Evolutionary conservation across 768 basidiomycete species (phyloP), one percentile per base, ranked within the genome.

Genomic region (Lactarius deliciosus): DNA sequence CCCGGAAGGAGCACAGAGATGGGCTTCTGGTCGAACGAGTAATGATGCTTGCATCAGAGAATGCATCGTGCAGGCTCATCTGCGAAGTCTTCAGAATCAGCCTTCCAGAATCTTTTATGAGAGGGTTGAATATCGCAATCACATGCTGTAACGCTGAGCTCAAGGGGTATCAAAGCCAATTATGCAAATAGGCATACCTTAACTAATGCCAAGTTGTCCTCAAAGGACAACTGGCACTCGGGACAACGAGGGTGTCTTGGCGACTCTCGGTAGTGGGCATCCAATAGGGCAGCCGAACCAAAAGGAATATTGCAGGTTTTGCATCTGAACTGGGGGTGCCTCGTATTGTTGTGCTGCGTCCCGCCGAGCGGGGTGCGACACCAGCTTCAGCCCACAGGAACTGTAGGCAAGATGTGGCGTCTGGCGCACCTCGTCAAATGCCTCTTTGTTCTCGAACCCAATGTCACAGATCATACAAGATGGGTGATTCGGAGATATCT

Each of bases 161-260:
- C 9, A 58, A 59, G 13, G 34, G 34, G 5, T 22, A 28, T 15
- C 32, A 20, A 32, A 36, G 43, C 56, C 13, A 22, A 11, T 18
- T 34, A 34, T 34, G 41, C 20, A 30, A 22, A 53, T 5, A 28
- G 20, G 60, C 77, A 63, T 64, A 82, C 82, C 57, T 77, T 70
- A 65, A 77, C 73, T 65, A 79, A 76, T 2, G 75, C 74, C 54
- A 75, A 75, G 30, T 76, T 72, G 64, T 81, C 79, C 55, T 74
- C 68, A 64, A 82, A 83, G 36, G 81, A 80, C 55, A 77, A 60
- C n/a, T 74, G 70, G 60, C 83, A 85, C 36, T 74, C 70, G 30
- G 72, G 66, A 63, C 84, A 84, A 61, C 78, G 79, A 3, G 84
- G 81, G 72, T 85, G 84, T 20, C 69, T 73, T 28, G 75, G 73